Evolutionary conservation across 345 rosid genomes (phyloP), one percentile per base, ranked within the genome.

Genomic region (Tarenaya hassleriana): DNA sequence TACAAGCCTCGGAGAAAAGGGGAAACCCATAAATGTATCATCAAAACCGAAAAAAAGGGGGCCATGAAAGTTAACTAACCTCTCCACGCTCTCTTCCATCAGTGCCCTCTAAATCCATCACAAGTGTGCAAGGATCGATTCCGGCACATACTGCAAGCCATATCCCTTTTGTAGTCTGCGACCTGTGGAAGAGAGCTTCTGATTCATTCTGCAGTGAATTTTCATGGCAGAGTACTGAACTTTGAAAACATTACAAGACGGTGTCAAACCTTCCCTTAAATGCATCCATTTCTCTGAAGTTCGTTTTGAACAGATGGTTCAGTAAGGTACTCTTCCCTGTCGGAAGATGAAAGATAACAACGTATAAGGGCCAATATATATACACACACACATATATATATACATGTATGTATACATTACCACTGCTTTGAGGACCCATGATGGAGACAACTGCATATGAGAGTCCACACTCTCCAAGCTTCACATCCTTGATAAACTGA

Each of bases 1-100:
- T 24, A 24, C 29, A 24, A 24, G 29, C 29, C 5, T 24, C 5
- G 6, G 41, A 12, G 44, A 41, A 16, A 16, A 33, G 12, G n/a
- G 46, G 21, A 33, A 32, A 1, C 6, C 5, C 1, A 8, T 7
- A 7, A 51, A 16, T 56, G 41, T 14, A 0, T 0, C 14, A 50
- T 33, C 3, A 50, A 13, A 38, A 31, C 8, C 42, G 27, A 24
- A 42, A 13, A 43, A n/a, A n/a, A n/a, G n/a, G n/a, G 18, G 35
- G 49, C 16, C 33, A 34, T 37, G 27, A 15, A 33, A 45, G 14
- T 21, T 61, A 40, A 58, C 21, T 1, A 46, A 92, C 96, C 95
- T 92, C 98, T 70, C 98, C 98, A 19, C 95, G 76, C 70, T 92
- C 98, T 60, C 96, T 79, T 64, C 98, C 98, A 76, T 92, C 95